Percentiles rank a stretch among this genome's conserved stretches.
phyloP scores from a whole-genome alignment of 2,329 filamentous ascomycete genomes.

The Colletotrichum echinochloae region DNA sequence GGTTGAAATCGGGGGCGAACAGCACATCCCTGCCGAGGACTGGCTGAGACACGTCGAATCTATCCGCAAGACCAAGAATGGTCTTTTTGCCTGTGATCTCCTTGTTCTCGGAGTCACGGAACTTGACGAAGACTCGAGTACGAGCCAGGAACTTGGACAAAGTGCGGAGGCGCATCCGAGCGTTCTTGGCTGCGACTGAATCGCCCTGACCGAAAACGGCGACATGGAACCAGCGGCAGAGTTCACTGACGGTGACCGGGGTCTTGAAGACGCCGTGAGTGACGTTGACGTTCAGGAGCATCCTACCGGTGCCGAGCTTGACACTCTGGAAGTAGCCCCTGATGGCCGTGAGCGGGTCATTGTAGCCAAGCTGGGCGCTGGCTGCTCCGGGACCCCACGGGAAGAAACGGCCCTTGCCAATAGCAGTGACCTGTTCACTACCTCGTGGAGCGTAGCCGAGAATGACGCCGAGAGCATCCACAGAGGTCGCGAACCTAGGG shows the following conservation, averaged over 20 bases:
- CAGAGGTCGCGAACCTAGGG: slow-evolving; percentile 60
- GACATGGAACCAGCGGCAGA: slow-evolving; percentile 27
- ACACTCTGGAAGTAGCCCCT: slow-evolving; percentile 69
- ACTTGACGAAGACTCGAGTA: slow-evolving; percentile 53
- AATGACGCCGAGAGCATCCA: slow-evolving; percentile 66
- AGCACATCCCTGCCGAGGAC: neutral
- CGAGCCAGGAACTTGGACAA: slow-evolving; percentile 55
- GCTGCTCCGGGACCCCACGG: slow-evolving; percentile 51
- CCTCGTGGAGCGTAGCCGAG: slow-evolving; percentile 59
- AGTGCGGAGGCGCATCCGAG: slow-evolving; percentile 42
- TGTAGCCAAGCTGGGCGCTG: slow-evolving; percentile 44
- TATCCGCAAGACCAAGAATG: slow-evolving; percentile 46
- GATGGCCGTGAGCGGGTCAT: slow-evolving; percentile 54
- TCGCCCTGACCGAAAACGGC: slow-evolving; percentile 30
- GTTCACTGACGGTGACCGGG: slow-evolving; percentile 49
- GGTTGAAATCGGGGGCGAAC: slow-evolving; percentile 29
- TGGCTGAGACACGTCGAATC: slow-evolving; percentile 16
- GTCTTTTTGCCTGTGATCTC: slow-evolving; percentile 42
- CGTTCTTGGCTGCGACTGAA: neutral
- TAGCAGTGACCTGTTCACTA: slow-evolving; percentile 51
- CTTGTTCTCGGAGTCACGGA: slow-evolving; percentile 44
- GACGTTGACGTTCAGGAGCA: slow-evolving; percentile 68
- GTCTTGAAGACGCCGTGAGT: slow-evolving; percentile 65
- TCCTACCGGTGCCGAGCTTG: slow-evolving; percentile 63
- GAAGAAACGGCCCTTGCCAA: slow-evolving; percentile 64